These are phyloP conservation scores for Clarkia xantiana DNA, from an alignment of 345 rosid genomes.

Conservation along the genomic window DNA sequence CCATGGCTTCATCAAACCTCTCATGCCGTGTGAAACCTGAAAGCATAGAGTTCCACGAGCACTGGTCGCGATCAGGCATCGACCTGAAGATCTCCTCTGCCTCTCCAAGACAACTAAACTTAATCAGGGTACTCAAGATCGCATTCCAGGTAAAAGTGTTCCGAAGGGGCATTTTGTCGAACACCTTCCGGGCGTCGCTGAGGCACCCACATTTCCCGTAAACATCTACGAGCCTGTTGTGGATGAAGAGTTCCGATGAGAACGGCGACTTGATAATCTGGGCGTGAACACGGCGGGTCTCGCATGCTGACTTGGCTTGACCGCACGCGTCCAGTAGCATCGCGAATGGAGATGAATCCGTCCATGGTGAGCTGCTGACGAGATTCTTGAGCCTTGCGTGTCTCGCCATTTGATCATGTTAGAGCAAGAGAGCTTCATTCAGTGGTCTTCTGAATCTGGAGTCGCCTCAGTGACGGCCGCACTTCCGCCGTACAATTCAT, in stretches of 20 bases:
- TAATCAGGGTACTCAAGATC: constrained; percentile 31
- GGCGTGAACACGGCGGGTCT: constrained; percentile 42
- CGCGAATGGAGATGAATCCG: constrained; percentile 47
- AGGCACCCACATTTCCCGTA: constrained; percentile 47
- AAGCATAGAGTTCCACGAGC: constrained; percentile 74
- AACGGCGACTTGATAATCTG: constrained; percentile 39
- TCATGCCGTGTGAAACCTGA: constrained; percentile 62
- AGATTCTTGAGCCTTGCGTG: constrained; percentile 26
- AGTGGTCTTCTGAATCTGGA: background rate
- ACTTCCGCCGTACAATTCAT: no score
- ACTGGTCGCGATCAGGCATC: constrained; percentile 54
- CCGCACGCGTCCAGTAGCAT: constrained; percentile 52
- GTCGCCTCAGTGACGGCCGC: no score
- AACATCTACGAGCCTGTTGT: constrained; percentile 51
- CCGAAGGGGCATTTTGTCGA: constrained; percentile 47
- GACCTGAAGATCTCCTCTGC: constrained; percentile 29
- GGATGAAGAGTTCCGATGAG: constrained; percentile 37
- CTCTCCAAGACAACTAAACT: constrained; percentile 41
- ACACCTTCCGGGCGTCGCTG: constrained; percentile 42
- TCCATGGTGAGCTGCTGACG: constrained; percentile 18
- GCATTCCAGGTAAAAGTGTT: constrained; percentile 68
- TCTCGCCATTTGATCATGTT: constrained; percentile 48
- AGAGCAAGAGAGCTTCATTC: background rate
- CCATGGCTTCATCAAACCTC: constrained; percentile 42
- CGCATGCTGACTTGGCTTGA: constrained; percentile 21